Percentiles rank a stretch among this genome's conserved stretches.
phyloP scores from a whole-genome alignment of 305 asterid species.

The Euphrasia arctica region DNA sequence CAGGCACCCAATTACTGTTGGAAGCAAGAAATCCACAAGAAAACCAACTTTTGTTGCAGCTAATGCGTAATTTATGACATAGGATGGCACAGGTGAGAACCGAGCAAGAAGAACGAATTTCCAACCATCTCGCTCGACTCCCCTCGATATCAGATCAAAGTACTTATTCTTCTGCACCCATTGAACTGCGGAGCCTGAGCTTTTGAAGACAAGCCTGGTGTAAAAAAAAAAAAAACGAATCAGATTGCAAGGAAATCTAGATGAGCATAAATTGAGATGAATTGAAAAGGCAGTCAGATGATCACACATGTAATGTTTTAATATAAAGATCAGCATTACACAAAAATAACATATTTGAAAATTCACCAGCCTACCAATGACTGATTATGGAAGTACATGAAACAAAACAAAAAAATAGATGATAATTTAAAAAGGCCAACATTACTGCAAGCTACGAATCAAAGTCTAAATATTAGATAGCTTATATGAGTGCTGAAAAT shows the following conservation, averaged over 20 bases:
- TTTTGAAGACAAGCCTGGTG: constrained; percentile 58
- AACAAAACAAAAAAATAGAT: too few species aligned
- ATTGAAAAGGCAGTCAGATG: background rate
- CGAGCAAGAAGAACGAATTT: constrained; percentile 90
- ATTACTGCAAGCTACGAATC: background rate
- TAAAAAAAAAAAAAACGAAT: background rate
- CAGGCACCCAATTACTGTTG: constrained; percentile 82
- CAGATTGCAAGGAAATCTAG: background rate
- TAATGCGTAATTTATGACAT: constrained; percentile 83
- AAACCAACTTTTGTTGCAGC: constrained; percentile 82
- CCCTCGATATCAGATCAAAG: constrained; percentile 64
- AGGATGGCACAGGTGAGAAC: constrained; percentile 94
- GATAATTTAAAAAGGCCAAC: background rate
- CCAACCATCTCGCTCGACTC: constrained; percentile 94
- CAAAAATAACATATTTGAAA: background rate
- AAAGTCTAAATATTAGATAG: background rate
- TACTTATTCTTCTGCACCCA: constrained; percentile 78
- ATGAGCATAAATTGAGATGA: constrained; percentile 2
- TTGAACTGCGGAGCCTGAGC: constrained; percentile 52
- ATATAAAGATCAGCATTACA: background rate
- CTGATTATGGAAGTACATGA: background rate
- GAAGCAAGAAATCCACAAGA: constrained; percentile 76
- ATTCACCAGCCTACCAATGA: background rate
- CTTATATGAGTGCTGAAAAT: background rate
- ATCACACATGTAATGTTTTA: background rate